A percentile compares a stretch with the other conserved stretches of the same genome.
Evolutionary conservation across 2,329 filamentous ascomycete species (phyloP).

Genomic region (Microdochium trichocladiopsis): DNA sequence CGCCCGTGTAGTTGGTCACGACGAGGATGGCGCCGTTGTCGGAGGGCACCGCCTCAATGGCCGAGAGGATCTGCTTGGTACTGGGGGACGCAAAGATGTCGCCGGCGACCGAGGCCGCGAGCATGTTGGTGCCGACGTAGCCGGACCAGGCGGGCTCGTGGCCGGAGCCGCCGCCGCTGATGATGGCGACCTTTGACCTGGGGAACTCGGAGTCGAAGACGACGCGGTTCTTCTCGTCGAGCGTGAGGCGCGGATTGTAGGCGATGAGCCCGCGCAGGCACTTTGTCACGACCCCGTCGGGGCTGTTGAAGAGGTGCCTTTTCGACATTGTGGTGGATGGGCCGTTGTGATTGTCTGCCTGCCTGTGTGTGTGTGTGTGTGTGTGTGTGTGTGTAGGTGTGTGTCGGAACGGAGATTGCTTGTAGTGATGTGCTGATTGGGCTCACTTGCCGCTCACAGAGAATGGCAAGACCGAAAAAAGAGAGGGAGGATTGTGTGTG

Average conservation of each 20-base stretch:
- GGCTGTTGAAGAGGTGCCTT: conserved; percentile 43
- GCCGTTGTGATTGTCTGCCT: not conserved
- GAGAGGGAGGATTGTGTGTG: conserved; percentile 1
- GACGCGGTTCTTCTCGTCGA: conserved; percentile 44
- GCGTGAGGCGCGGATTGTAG: conserved; percentile 42
- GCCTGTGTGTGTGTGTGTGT: conserved; percentile 1
- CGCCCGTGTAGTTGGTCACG: conserved; percentile 59
- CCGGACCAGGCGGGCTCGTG: conserved; percentile 58
- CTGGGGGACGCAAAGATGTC: conserved; percentile 59
- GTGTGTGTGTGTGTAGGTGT: not conserved
- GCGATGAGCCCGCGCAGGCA: conserved; percentile 41
- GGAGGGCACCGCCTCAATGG: conserved; percentile 47
- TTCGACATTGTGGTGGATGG: conserved; percentile 35
- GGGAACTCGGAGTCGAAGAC: conserved; percentile 40
- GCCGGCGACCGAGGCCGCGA: conserved; percentile 53
- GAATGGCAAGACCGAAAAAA: not conserved
- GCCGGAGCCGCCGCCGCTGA: conserved; percentile 49
- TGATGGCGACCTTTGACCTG: conserved; percentile 37
- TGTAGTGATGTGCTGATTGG: too few species aligned
- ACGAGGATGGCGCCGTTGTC: conserved; percentile 50
- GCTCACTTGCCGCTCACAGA: not conserved
- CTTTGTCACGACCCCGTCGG: conserved; percentile 47
- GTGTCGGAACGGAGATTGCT: not conserved
- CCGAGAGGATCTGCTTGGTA: conserved; percentile 55
- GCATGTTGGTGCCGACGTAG: conserved; percentile 54